Conservation (phyloP, 2,329 filamentous ascomycete genomes). For the Colletotrichum australisinense region DNA sequence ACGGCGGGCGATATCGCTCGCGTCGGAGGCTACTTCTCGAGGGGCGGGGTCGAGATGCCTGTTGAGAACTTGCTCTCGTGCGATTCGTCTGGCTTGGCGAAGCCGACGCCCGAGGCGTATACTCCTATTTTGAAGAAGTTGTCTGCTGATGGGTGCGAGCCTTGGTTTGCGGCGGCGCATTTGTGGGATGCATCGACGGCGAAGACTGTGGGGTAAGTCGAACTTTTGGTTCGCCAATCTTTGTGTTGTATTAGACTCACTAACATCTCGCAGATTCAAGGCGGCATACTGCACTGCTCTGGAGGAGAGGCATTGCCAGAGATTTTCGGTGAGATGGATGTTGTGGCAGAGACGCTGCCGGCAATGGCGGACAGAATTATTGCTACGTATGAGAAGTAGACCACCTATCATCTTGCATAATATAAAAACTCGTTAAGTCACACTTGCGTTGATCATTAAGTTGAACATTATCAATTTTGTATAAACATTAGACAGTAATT, state of each 20-base stretch:
- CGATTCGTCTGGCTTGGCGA: constrained; percentile 59
- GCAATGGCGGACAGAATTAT: constrained; percentile 59
- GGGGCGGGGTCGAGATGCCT: constrained; percentile 60
- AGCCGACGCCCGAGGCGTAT: constrained; percentile 62
- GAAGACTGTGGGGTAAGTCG: constrained; percentile 52
- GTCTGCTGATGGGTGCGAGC: constrained; percentile 45
- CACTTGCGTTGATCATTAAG: background rate
- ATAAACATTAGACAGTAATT: background rate
- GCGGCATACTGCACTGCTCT: constrained; percentile 61
- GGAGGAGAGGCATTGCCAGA: constrained; percentile 22
- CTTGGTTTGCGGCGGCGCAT: constrained; percentile 70
- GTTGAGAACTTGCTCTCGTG: constrained; percentile 63
- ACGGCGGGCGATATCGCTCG: constrained; percentile 62
- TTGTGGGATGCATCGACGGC: constrained; percentile 70
- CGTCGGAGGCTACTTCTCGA: constrained; percentile 63
- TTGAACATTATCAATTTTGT: background rate
- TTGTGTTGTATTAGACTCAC: background rate
- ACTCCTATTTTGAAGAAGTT: constrained; percentile 54
- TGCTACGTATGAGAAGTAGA: constrained; percentile 34
- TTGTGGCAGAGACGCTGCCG: constrained; percentile 57
- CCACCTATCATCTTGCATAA: background rate
- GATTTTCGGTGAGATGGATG: constrained; percentile 62
- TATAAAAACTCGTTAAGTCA: background rate
- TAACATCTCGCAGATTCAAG: constrained; percentile 48
- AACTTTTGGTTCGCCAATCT: background rate